Evolutionary conservation across 1,284 basidiomycete genomes (phyloP).

Genomic region (Fomitopsis betulina): DNA sequence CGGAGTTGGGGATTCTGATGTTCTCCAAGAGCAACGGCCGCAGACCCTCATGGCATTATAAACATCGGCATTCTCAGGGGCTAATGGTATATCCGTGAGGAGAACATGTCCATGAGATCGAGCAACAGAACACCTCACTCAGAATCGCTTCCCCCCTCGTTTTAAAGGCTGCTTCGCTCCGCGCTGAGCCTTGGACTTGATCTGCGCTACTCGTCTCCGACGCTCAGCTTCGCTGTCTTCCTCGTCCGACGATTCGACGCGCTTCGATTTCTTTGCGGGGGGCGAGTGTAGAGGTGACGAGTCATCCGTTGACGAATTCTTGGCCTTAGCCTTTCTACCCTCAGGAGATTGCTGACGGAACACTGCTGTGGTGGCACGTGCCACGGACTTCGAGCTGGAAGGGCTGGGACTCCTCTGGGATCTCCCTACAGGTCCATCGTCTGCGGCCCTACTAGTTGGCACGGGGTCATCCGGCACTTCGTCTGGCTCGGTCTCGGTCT

Average conservation of each 20-base stretch:
- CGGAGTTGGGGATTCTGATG: not conserved
- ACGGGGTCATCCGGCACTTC: not conserved
- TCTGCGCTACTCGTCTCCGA: slow-evolving; percentile 34
- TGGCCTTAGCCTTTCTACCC: not conserved
- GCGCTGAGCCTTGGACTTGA: slow-evolving; percentile 32
- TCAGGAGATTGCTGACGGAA: slow-evolving; percentile 9
- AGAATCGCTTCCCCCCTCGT: slow-evolving; percentile 69
- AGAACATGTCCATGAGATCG: not conserved
- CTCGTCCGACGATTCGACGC: slow-evolving; percentile 36
- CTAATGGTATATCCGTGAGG: slow-evolving; percentile 3
- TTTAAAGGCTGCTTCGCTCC: slow-evolving; percentile 69
- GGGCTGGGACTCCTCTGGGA: slow-evolving; percentile 5
- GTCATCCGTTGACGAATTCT: slow-evolving; percentile 5
- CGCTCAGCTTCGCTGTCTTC: slow-evolving; percentile 54
- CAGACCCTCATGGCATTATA: not conserved
- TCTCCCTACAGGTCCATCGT: slow-evolving; percentile 5
- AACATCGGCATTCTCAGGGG: slow-evolving; percentile 6
- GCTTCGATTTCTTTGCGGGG: slow-evolving; percentile 44
- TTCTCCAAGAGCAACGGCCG: not conserved
- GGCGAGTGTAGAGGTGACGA: slow-evolving; percentile 34
- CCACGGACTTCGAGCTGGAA: slow-evolving; percentile 11
- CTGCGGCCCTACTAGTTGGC: not conserved
- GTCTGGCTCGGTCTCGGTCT: not conserved
- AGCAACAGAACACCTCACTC: slow-evolving; percentile 15
- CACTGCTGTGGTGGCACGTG: slow-evolving; percentile 13